Percentiles rank a stretch among this genome's conserved stretches.
phyloP scores from a whole-genome alignment of 2,329 filamentous ascomycete genomes.

The Botrytis cinerea region DNA sequence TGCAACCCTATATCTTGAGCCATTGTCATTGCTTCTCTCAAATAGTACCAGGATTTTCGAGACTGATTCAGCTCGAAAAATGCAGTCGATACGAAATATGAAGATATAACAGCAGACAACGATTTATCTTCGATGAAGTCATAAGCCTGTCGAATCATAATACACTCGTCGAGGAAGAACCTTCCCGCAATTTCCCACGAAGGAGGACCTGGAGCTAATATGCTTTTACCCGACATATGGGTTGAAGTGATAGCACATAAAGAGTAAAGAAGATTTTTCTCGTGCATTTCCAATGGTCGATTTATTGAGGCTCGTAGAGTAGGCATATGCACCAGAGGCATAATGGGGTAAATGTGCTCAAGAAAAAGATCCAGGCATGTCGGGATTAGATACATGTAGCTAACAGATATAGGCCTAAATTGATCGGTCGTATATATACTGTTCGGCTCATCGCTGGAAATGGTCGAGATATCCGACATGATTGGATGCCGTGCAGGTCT shows the following conservation, averaged over 20 bases:
- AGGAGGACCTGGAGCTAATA: constrained; percentile 44
- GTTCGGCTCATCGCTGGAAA: constrained; percentile 45
- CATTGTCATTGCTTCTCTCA: constrained; percentile 61
- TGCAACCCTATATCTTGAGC: constrained; percentile 61
- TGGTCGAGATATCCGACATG: constrained; percentile 40
- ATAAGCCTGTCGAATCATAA: constrained; percentile 56
- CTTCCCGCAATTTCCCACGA: constrained; percentile 54
- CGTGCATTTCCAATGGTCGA: constrained; percentile 44
- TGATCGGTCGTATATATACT: constrained; percentile 44
- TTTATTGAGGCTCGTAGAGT: constrained; percentile 52
- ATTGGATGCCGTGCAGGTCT: constrained; percentile 34
- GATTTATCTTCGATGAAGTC: constrained; percentile 59
- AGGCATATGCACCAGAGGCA: constrained; percentile 62
- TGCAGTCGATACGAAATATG: constrained; percentile 61
- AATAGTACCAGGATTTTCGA: constrained; percentile 60
- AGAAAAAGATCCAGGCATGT: constrained; percentile 64
- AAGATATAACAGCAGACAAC: constrained; percentile 59
- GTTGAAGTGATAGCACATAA: constrained; percentile 58
- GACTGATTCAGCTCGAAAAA: constrained; percentile 63
- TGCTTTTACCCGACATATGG: constrained; percentile 51
- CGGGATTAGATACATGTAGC: constrained; percentile 52
- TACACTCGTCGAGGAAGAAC: constrained; percentile 59
- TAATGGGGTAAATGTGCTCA: constrained; percentile 63
- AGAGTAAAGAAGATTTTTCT: constrained; percentile 54
- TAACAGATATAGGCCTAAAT: constrained; percentile 49